Evolutionary conservation across 495 filamentous ascomycete genomes (phyloP), one percentile per base, ranked within the genome.

Genomic region (Penicillium angulare): DNA sequence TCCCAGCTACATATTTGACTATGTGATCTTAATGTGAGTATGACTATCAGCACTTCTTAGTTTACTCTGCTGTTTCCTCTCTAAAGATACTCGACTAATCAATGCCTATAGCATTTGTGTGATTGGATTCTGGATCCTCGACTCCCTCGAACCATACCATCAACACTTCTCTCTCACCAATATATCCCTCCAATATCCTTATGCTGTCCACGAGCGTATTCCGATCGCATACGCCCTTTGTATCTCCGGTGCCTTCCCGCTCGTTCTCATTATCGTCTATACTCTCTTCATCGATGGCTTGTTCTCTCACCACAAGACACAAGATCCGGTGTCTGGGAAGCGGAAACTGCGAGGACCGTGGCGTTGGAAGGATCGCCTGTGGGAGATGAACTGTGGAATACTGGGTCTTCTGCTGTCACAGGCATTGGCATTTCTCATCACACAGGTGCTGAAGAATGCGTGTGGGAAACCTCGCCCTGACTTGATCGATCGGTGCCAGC

Each of bases 391-490:
- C 53, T 87, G 82, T 43, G 90, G 89, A 6, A 81, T 88, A 55
- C 65, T 93, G 39, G 90, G 90, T 4, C 69, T 95, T 21, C 70
- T 81, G 26, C 70, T 93, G 12, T 84, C 86, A 10, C 74, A 86
- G 20, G 79, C 79, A 23, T 67, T 81, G 9, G 76, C 86, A 1
- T 92, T 89, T 71, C 78, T 90, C 36, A 85, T 93, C 32, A 92
- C 88, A 3, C 86, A 87, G 36, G 86, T 81, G 10, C 79, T 95
- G 68, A 95, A 95, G 75, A 93, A 90, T 68, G 77, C 88, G 2
- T 89, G 87, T 53, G 90, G 90, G 31, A 95, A 93, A 63, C 90
- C 90, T 8, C 72, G 90, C 51, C 90, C 90, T 0, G 90, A 95
- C 73, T 65, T 95, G 6, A 83, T 95, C 24, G 78, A 76, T 48